Evolutionary conservation across 75 land plant species (phyloP), one percentile per base, ranked within the genome.

Genomic region (Pinus tabuliformis): DNA sequence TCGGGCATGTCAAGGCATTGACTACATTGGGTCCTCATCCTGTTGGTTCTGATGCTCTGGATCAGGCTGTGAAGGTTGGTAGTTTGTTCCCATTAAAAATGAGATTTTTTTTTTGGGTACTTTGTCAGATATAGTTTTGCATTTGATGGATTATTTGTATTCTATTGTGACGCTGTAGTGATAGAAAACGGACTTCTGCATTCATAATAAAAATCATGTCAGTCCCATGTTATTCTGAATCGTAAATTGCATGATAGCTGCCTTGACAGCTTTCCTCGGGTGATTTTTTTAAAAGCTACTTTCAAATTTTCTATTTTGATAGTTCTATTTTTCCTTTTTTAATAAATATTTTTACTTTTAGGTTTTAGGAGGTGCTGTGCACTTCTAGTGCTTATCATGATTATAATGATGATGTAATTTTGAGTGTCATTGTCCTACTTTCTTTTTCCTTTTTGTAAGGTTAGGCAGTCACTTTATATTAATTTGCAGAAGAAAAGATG

Each of bases 11-110:
- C 56, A 76, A 81, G 74, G 79, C 87, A 3, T 90, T 97, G 73
- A 83, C 96, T 11, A 15, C 56, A 52, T 77, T 97, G 24, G 99
- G 98, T n/a, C 99, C 99, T 26, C 98, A 91, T 79, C 94, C 95
- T 56, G 91, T 97, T 70, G 98, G 99, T 22, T 92, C 98, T 17
- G 88, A 91, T 42, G 88, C 90, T 56, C 88, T 97, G 14, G 89
- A 92, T 57, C 84, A 22, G 49, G 99, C 95, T 13, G 57, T 96
- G 18, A 80, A 96, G 97, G 99, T 96, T 54, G 13, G 81, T 28
- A 24, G 73, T 49, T 49, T 49, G 54, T 12, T 9, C 54, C 54
- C 52, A 7, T 45, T 7, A 45, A 45, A 1, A 6, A 45, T 6
- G 54, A 8, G 12, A 12, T 1, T 49, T 49, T 49, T 49, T 49